Evolutionary conservation across 148 eudicot genomes (phyloP).

Genomic region (Chenopodium suecicum): DNA sequence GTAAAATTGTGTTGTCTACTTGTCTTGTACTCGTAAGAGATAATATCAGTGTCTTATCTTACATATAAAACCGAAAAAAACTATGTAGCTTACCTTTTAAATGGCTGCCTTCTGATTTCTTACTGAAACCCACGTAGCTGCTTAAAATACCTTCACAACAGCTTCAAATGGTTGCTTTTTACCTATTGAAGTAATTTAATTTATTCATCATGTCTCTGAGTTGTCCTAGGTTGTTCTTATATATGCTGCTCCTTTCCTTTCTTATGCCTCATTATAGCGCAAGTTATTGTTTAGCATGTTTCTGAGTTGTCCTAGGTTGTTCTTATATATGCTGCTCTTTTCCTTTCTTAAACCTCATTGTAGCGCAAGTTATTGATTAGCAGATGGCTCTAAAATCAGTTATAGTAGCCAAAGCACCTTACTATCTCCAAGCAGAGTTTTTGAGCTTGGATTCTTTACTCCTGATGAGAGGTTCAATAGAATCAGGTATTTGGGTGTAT

Average conservation of each 20-base stretch:
- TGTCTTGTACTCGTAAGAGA: too few species aligned
- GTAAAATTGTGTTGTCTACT: too few species aligned
- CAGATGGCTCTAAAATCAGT: constrained; percentile 1
- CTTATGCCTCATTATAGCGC: too few species aligned
- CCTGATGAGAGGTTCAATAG: neutral
- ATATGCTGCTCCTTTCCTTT: too few species aligned
- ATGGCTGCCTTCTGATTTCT: neutral
- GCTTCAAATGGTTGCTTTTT: too few species aligned
- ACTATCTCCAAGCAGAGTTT: constrained; percentile 27
- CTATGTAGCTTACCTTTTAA: neutral
- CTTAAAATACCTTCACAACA: too few species aligned
- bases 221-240: neutral
- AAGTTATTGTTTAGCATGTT: neutral
- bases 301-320: neutral
- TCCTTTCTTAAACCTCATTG: neutral
- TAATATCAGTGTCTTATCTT: too few species aligned
- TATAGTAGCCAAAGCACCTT: constrained; percentile 11
- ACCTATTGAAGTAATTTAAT: neutral
- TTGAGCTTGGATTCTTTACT: constrained; percentile 44
- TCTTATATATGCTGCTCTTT: constrained; percentile 7
- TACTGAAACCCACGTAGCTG: neutral
- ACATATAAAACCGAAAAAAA: neutral
- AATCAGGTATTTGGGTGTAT: constrained; percentile 37
- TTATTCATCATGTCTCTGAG: neutral
- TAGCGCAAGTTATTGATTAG: neutral